Base-by-base conservation (phyloP, 345 rosid species). In the Ceriops tagal region DNA sequence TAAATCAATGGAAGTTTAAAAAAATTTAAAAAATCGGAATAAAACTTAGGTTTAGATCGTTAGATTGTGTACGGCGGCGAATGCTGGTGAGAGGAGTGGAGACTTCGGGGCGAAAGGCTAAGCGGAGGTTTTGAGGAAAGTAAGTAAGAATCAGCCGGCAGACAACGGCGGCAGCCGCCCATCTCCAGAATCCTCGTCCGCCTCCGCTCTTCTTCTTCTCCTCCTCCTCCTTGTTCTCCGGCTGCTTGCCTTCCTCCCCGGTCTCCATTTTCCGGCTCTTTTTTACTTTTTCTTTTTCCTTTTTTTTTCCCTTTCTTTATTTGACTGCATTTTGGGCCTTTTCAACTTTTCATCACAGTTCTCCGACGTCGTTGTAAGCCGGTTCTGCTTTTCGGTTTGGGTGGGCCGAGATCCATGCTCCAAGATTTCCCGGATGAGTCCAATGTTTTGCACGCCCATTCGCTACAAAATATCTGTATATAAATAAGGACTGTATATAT, bases 41-140 rank as follows among this genome's bases (percentile, higher is more conserved):
- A 52, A 19, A 21, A 4, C 3, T 2, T 16, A 30, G 8, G 5
- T 18, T 8, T 5, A 53, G 11, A 15, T 53, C 30, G 31, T n/a
- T 4, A 24, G 28, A 24, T 24, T 56, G 6, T 24, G 37, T 90
- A 95, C 99, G 79, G 85, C 99, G 99, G 65, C 96, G 96, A 62
- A 95, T 77, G 85, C 93, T 85, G 83, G 93, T 86, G 83, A 95
- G 88, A 64, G 99, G 99, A 26, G 98, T 92, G 64, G 99, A 85
- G 84, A 90, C 86, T 80, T 95, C 99, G 22, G 97, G 97, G 43
- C 99, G 96, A 24, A 93, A 86, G 64, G 93, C 82, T 55, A 93
- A 80, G 62, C 84, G 83, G 72, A 92, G 93, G 70, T 80, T 82
- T 64, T 74, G 72, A 2, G 86, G 81, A 81, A 85, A 87, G 65